phyloP scores from a whole-genome alignment of 2,329 filamentous ascomycete species.

The Aspergillus sp. region DNA sequence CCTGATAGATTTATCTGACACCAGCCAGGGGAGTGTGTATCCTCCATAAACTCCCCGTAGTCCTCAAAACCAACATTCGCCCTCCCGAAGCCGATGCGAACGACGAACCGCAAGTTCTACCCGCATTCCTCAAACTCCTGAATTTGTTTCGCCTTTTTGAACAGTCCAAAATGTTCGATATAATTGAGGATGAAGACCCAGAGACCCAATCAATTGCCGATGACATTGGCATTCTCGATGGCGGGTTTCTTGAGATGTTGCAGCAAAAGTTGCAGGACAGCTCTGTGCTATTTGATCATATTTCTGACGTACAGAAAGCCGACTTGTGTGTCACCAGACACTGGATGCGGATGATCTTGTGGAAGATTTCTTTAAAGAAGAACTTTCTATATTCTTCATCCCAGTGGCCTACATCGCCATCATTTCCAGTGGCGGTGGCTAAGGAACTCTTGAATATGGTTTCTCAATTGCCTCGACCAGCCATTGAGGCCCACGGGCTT shows the following conservation, averaged over 20 bases:
- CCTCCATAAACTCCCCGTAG: conserved; percentile 46
- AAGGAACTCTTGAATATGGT: conserved; percentile 43
- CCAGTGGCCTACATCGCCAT: conserved; percentile 3
- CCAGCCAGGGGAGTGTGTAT: conserved; percentile 43
- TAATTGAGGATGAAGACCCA: conserved; percentile 32
- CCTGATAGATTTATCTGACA: neutral
- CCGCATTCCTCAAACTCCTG: conserved; percentile 47
- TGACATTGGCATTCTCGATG: conserved; percentile 26
- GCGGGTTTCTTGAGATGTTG: conserved; percentile 20
- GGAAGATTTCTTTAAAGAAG: conserved; percentile 36
- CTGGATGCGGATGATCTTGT: conserved; percentile 49
- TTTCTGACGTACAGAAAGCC: conserved; percentile 47
- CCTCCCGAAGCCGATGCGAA: conserved; percentile 35
- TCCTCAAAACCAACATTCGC: conserved; percentile 38
- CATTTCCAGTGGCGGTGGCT: conserved; percentile 40
- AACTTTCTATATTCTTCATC: conserved; percentile 17
- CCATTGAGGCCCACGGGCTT: conserved; percentile 47
- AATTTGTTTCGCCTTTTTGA: conserved; percentile 50
- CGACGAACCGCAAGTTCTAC: conserved; percentile 42
- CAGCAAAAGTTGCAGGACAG: conserved; percentile 42
- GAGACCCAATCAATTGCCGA: conserved; percentile 1
- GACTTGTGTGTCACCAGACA: conserved; percentile 48
- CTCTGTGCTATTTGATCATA: conserved; percentile 32
- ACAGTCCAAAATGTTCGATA: conserved; percentile 45
- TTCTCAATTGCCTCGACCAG: conserved; percentile 40